phyloP scores from a whole-genome alignment of 1,284 basidiomycete genomes.

The Neolentinus lepideus region DNA sequence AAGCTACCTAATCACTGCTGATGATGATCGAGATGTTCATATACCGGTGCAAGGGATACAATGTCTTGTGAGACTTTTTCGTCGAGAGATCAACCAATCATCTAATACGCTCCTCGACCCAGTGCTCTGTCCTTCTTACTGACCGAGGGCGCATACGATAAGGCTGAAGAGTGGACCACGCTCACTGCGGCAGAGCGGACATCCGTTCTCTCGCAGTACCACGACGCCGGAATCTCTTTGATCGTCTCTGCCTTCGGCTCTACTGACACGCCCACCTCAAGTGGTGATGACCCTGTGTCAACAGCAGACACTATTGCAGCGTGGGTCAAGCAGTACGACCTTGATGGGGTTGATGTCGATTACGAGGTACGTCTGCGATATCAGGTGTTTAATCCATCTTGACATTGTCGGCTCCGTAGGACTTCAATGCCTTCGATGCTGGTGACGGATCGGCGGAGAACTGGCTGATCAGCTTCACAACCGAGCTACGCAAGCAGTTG shows the following conservation, averaged over 20 bases:
- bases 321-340: slow-evolving; percentile 39
- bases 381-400: neutral
- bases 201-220: slow-evolving; percentile 32
- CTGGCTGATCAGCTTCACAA: slow-evolving; percentile 38
- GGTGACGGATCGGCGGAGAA: slow-evolving; percentile 29
- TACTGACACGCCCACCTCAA: slow-evolving; percentile 42
- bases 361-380: slow-evolving; percentile 33
- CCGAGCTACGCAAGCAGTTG: slow-evolving; percentile 24
- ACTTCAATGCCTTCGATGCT: slow-evolving; percentile 37
- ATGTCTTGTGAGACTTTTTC: slow-evolving; percentile 32
- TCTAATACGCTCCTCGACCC: neutral
- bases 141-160: slow-evolving; percentile 33
- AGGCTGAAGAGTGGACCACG: slow-evolving; percentile 33
- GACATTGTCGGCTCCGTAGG: slow-evolving; percentile 26
- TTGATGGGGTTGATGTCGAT: slow-evolving; percentile 54
- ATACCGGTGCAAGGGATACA: slow-evolving; percentile 30
- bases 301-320: slow-evolving; percentile 40
- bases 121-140: slow-evolving; percentile 38
- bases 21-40: neutral
- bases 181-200: slow-evolving; percentile 26
- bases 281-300: slow-evolving; percentile 27
- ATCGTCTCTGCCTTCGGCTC: slow-evolving; percentile 44
- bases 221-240: slow-evolving; percentile 37
- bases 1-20: slow-evolving; percentile 7
- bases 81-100: neutral